Percentiles rank a stretch among this genome's conserved stretches.
Evolutionary conservation across 805 yeast species (phyloP).

Genomic region (Maudiozyma bulderi): DNA sequence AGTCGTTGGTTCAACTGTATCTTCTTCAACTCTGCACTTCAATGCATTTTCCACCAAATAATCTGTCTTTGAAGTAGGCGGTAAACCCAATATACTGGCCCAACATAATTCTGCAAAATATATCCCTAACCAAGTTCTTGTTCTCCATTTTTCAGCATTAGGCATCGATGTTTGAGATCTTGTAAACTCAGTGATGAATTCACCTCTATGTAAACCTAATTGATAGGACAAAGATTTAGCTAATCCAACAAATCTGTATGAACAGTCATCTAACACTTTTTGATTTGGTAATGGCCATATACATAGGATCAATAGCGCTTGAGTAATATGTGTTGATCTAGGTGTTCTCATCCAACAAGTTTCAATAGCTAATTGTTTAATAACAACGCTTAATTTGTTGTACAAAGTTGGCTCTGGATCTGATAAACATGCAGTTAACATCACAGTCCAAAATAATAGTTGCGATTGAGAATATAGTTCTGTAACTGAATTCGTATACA

Average conservation of each 20-base stretch:
- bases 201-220: constrained; percentile 84
- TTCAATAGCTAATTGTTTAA: constrained; percentile 80
- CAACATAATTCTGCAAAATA: constrained; percentile 85
- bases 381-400: constrained; percentile 61
- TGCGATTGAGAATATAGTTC: constrained; percentile 79
- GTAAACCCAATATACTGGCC: constrained; percentile 80
- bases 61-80: constrained; percentile 79
- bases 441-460: constrained; percentile 82
- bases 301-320: constrained; percentile 73
- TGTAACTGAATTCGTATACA: constrained; percentile 58
- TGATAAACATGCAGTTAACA: constrained; percentile 73
- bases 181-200: constrained; percentile 81
- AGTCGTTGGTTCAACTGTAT: neutral
- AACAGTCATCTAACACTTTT: constrained; percentile 84
- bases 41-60: constrained; percentile 72
- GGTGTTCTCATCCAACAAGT: constrained; percentile 93
- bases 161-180: constrained; percentile 82
- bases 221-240: constrained; percentile 81
- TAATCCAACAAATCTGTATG: constrained; percentile 78
- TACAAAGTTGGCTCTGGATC: constrained; percentile 83
- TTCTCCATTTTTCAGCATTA: constrained; percentile 89
- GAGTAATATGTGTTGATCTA: constrained; percentile 86
- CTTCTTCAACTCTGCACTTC: constrained; percentile 37
- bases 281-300: constrained; percentile 92
- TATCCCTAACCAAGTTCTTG: constrained; percentile 83